phyloP scores from a whole-genome alignment of 2,329 filamentous ascomycete genomes.

The Paracamarosporium sp. region DNA sequence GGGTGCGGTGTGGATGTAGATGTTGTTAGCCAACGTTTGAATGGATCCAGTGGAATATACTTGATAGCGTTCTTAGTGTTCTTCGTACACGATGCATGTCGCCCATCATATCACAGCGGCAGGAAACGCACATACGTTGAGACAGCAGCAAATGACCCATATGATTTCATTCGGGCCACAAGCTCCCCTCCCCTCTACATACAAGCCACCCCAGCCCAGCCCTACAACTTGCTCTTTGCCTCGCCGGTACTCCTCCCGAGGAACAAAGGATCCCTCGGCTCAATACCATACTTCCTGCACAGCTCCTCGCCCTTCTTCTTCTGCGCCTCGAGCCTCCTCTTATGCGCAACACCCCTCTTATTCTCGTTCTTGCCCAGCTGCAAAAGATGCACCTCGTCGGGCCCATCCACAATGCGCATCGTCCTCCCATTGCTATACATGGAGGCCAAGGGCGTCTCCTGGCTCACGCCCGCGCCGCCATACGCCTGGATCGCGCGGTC shows the following conservation, averaged over 20 bases:
- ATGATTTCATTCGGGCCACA: too few relatives aligned
- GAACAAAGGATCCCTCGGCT: slow-evolving; percentile 50
- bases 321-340: slow-evolving; percentile 69
- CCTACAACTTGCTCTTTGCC: slow-evolving; percentile 48
- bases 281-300: slow-evolving; percentile 64
- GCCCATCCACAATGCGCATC: slow-evolving; percentile 86
- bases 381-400: slow-evolving; percentile 85
- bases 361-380: slow-evolving; percentile 85
- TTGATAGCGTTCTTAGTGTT: too few relatives aligned
- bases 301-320: slow-evolving; percentile 69
- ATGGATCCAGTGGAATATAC: too few relatives aligned
- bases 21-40: too few relatives aligned
- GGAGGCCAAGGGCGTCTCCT: slow-evolving; percentile 84
- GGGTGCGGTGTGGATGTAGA: too few relatives aligned
- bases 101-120: background rate
- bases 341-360: slow-evolving; percentile 67
- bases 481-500: slow-evolving; percentile 94
- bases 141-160: background rate
- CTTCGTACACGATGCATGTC: too few relatives aligned
- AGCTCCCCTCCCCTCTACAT: too few relatives aligned
- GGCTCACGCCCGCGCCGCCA: slow-evolving; percentile 87
- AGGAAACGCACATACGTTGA: background rate
- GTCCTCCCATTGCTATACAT: slow-evolving; percentile 85
- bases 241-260: slow-evolving; percentile 50
- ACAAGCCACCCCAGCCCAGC: background rate